phyloP scores from a whole-genome alignment of 192 early-diverging fungal species.

The Coemansia sp. region DNA sequence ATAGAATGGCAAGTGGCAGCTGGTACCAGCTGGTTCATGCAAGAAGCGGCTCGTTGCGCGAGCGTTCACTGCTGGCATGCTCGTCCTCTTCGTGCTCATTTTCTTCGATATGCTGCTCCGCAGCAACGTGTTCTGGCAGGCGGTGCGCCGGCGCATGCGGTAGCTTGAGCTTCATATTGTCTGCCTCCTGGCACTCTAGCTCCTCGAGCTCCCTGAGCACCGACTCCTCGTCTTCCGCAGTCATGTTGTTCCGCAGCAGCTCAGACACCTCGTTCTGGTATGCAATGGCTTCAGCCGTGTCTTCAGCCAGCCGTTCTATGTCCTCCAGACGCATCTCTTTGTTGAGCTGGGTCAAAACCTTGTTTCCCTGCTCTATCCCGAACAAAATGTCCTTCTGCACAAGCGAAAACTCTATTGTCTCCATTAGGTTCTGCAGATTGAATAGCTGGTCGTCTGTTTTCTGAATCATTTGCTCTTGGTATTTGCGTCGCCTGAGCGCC shows the following conservation, averaged over 20 bases:
- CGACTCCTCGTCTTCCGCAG: conserved; percentile 82
- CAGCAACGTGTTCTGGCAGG: conserved; percentile 13
- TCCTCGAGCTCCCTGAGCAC: conserved; percentile 76
- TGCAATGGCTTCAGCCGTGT: conserved; percentile 92
- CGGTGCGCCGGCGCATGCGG: conserved; percentile 29
- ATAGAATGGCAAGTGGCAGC: too few species aligned
- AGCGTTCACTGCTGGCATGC: background rate
- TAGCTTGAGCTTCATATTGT: conserved; percentile 21
- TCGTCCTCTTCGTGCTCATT: conserved; percentile 19
- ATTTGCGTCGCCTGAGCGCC: conserved; percentile 94
- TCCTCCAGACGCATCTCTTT: conserved; percentile 83
- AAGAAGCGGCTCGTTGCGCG: conserved; percentile 37
- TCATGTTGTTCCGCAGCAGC: conserved; percentile 67
- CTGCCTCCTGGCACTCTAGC: conserved; percentile 53
- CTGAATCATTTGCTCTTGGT: conserved; percentile 82
- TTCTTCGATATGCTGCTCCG: conserved; percentile 2
- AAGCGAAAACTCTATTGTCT: conserved; percentile 86
- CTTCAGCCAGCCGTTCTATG: conserved; percentile 91
- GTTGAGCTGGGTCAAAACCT: conserved; percentile 72
- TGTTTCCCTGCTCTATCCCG: conserved; percentile 81
- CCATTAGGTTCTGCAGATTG: conserved; percentile 84
- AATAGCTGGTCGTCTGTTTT: conserved; percentile 86
- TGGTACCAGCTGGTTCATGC: conserved; percentile 13
- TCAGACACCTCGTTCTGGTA: conserved; percentile 84
- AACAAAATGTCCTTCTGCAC: conserved; percentile 88